Evolutionary conservation across 768 basidiomycete genomes (phyloP).

Genomic region (Xerocomellus dryophilus): DNA sequence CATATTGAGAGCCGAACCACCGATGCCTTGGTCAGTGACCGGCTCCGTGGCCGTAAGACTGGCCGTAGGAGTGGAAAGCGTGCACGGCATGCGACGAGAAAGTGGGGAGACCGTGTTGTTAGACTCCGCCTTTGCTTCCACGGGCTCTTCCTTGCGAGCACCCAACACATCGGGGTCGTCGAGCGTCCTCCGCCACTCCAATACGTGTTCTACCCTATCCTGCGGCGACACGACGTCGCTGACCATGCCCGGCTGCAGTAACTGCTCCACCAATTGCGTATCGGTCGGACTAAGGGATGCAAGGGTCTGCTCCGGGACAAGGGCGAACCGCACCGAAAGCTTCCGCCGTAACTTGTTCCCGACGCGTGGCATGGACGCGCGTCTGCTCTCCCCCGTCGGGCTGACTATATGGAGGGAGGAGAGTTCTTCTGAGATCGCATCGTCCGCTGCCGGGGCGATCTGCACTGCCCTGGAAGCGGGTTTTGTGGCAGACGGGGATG

Average conservation of each 20-base stretch:
- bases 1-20: conserved; percentile 21
- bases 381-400: conserved; percentile 18
- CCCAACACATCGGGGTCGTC: conserved; percentile 30
- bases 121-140: conserved; percentile 5
- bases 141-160: conserved; percentile 34
- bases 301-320: conserved; percentile 41
- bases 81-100: conserved; percentile 53
- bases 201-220: conserved; percentile 29
- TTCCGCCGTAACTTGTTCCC: conserved; percentile 17
- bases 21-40: conserved; percentile 34
- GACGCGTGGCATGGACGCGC: conserved; percentile 2
- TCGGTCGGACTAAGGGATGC: conserved; percentile 49
- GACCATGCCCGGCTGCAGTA: conserved; percentile 45
- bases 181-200: conserved; percentile 33
- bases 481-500: conserved; percentile 14
- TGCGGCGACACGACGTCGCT: conserved; percentile 20
- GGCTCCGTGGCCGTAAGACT: conserved; percentile 28
- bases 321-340: conserved; percentile 31
- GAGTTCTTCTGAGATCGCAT: conserved; percentile 41
- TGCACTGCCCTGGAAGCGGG: background rate
- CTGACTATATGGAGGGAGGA: conserved; percentile 44
- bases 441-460: conserved; percentile 11
- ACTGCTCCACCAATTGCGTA: conserved; percentile 43
- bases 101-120: conserved; percentile 1
- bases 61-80: conserved; percentile 48